Evolutionary conservation across 768 basidiomycete genomes (phyloP), one percentile per base, ranked within the genome.

Genomic region (Naganishia kalamii): DNA sequence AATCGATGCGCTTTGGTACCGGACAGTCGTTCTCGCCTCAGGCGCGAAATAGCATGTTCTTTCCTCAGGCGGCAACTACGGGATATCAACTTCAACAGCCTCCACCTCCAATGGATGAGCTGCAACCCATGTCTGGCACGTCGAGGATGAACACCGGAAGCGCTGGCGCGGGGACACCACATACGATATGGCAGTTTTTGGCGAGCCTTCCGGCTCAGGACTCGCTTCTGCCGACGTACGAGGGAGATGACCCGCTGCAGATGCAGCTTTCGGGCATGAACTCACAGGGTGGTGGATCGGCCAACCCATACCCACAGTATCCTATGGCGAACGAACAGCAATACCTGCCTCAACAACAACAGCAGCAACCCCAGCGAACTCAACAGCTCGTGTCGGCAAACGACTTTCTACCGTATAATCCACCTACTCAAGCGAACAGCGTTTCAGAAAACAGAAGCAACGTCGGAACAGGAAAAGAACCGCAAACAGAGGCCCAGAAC

Each of bases 1-100:
- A 12, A 59, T 68, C 19, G 60, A 66, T 40, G 57, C 46, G 35
- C 21, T 54, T 37, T 35, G 52, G 33, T 6, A 37, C 52, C 3
- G 52, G 33, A 13, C 52, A 54, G 12, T n/a, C 11, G 4, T 54
- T 54, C 52, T 40, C 52, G 11, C 52, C 52, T 37, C 52, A 37
- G 8, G 19, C 19, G 19, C 43, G 6, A n/a, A 44, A 44, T n/a
- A n/a, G 19, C 19, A 10, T n/a, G 13, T 54, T 21, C n/a, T 54
- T 54, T 23, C 52, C 52, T 6, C n/a, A 32, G 17, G n/a, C 25
- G 17, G 33, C 19, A 23, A 37, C 32, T 15, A 54, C 52, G n/a
- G 52, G 52, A 13, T 54, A 29, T 30, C 30, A 6, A 7, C 52
- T 54, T 40, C 52, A 54, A 4, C 52, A 54, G 40, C 52, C 52